Percentiles rank a stretch among this genome's conserved stretches.
Evolutionary conservation across 495 filamentous ascomycete genomes (phyloP).

Genomic region (Evernia prunastri): DNA sequence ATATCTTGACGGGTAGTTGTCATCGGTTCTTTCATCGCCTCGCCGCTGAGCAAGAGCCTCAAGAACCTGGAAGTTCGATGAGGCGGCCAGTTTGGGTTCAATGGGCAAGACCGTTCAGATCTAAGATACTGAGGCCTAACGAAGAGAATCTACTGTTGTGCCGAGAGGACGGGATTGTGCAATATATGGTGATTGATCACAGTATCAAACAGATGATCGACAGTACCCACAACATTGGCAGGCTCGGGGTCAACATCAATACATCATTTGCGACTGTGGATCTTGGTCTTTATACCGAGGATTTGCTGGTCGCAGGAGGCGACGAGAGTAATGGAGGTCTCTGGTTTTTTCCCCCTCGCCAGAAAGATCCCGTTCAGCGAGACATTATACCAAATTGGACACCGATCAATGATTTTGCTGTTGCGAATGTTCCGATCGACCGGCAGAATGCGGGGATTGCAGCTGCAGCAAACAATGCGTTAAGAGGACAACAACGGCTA

Average conservation of each 20-base stretch:
- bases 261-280: constrained; percentile 59
- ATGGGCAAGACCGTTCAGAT: constrained; percentile 68
- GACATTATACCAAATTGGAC: constrained; percentile 77
- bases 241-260: constrained; percentile 55
- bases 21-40: constrained; percentile 26
- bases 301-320: constrained; percentile 76
- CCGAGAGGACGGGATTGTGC: constrained; percentile 69
- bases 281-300: constrained; percentile 45
- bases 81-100: constrained; percentile 41
- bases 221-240: constrained; percentile 47
- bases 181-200: constrained; percentile 21
- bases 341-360: constrained; percentile 54
- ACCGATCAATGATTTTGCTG: constrained; percentile 64
- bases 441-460: neutral
- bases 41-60: constrained; percentile 30
- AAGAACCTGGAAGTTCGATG: constrained; percentile 28
- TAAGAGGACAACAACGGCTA: constrained; percentile 39
- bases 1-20: constrained; percentile 46
- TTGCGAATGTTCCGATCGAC: constrained; percentile 29
- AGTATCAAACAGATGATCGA: constrained; percentile 33
- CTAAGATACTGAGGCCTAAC: constrained; percentile 22
- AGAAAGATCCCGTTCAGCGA: constrained; percentile 39
- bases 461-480: neutral
- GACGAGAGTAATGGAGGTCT: constrained; percentile 72
- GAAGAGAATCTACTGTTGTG: constrained; percentile 68